Base-by-base conservation (phyloP, 164 flowering plant genomes). In the Nymphaea colorata region DNA sequence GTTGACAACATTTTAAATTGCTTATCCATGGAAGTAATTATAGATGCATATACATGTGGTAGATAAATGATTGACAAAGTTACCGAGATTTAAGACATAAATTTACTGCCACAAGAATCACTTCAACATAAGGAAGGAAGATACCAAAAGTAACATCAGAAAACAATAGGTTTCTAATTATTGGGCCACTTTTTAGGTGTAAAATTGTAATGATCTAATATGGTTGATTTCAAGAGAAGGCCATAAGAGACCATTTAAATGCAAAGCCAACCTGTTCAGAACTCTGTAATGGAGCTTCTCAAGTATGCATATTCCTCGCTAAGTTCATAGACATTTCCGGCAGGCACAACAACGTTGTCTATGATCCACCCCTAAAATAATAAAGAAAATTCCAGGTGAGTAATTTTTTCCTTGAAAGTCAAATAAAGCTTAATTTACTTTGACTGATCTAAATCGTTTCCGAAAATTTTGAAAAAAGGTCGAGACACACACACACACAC, bases 331-430 rank as follows among this genome's bases (percentile, higher is more conserved):
- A 71, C 76, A 64, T 80, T 73, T 59, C 96, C 95, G 51, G 82
- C 84, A 5, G 96, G 99, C 69, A 91, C 89, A 42, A 94, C 93
- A n/a, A 90, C 82, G 69, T 85, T 84, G 75, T 88, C 91, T 62
- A 94, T 83, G 90, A 87, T 82, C 97, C 93, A 91, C 67, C 80
- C 97, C 99, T 91, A 68, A 68, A 67, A 71, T 76, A 76, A 76
- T 43, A 4, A 25, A 25, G 36, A 25, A 25, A 25, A 25, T 25
- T 25, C 36, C 36, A 25, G 36, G 36, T 25, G 36, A 25, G 36
- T 25, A 25, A 25, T 25, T 25, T 25, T 25, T 25, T 25, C 36
- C 36, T 25, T 25, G 36, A 25, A 25, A 25, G 36, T 25, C 36
- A 25, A 25, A 25, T 25, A 25, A 25, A 25, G 36, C 36, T 25